Evolutionary conservation across 768 basidiomycete genomes (phyloP).

Genomic region (Phaeotremella skinneri): DNA sequence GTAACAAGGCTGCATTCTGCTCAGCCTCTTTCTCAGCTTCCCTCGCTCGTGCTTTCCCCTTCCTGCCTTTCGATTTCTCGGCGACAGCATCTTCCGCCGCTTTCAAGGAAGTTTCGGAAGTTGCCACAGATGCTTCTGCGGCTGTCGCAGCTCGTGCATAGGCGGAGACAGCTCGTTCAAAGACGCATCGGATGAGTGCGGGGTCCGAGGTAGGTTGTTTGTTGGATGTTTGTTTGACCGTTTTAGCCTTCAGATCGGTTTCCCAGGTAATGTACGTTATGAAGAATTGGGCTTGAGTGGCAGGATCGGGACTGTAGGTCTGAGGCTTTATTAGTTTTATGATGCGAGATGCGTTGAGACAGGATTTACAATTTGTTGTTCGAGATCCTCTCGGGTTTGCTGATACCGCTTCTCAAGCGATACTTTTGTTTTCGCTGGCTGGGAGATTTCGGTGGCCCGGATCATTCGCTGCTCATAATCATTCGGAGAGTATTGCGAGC

Average conservation of each 20-base stretch:
- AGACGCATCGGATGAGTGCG: slow-evolving; percentile 20
- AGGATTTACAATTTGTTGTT: slow-evolving; percentile 31
- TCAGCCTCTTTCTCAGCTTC: slow-evolving; percentile 7
- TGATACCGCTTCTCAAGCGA: slow-evolving; percentile 63
- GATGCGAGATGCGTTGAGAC: too few species aligned
- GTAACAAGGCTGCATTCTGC: not conserved
- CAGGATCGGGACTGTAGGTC: slow-evolving; percentile 8
- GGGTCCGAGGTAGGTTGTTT: slow-evolving; percentile 21
- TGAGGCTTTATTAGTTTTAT: slow-evolving; percentile 3
- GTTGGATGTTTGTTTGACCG: slow-evolving; percentile 7
- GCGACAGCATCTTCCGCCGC: slow-evolving; percentile 9
- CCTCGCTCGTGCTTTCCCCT: slow-evolving; percentile 15
- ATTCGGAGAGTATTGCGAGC: slow-evolving; percentile 69
- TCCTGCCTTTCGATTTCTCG: slow-evolving; percentile 16
- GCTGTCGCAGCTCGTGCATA: slow-evolving; percentile 16
- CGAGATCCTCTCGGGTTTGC: slow-evolving; percentile 52
- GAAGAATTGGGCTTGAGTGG: slow-evolving; percentile 12
- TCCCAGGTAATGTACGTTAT: slow-evolving; percentile 40
- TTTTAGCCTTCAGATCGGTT: slow-evolving; percentile 28
- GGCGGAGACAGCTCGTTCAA: slow-evolving; percentile 29
- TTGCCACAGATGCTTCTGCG: slow-evolving; percentile 3
- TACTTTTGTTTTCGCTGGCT: slow-evolving; percentile 62
- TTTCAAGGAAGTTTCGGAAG: not conserved
- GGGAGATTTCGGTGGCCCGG: slow-evolving; percentile 69
- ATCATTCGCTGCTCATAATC: slow-evolving; percentile 77